Evolutionary conservation across 805 yeast species (phyloP), one percentile per base, ranked within the genome.

Genomic region (Wickerhamiella kurtzmanii): DNA sequence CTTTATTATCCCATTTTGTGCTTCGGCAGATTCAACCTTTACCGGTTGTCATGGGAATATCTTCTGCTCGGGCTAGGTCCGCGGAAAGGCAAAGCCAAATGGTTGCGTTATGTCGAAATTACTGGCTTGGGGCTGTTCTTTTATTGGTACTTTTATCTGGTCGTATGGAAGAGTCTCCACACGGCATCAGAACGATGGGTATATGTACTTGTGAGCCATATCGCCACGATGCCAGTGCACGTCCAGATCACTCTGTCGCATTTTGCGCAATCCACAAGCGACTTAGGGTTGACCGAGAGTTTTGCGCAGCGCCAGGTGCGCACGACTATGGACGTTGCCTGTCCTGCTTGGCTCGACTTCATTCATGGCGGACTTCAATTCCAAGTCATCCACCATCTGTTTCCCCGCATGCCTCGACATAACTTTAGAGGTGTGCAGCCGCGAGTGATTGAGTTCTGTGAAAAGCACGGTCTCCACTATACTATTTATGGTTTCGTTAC

Each of bases 261-360:
- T 62, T 86, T 86, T 67, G 95, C 95, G 35, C 87, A 86, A 94
- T 82, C 94, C 1, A 87, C 95, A 0, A 73, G 92, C 3, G 94
- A 86, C 58, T 66, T 86, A 16, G 95, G 95, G 1, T 73, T 76
- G 6, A 73, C 80, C 39, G 96, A 86, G 61, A 72, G 86, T 5
- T 86, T 86, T 58, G 75, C 80, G 0, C 79, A 82, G 50, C 73
- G 92, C 53, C 95, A 86, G 64, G 60, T 86, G 2, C 72, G 96
- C 56, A 87, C 96, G 1, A 86, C 95, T 2, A 87, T 86, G 95
- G 96, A 86, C 60, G 95, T 86, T 32, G 89, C 82, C 56, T 86
- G 96, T 66, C 95, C 96, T 2, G 80, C 75, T 51, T 86, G 95
- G 95, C 70, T 86, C 43, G 96, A 86, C 61, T 87, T 77, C 56